These are phyloP conservation scores for Ceratonia siliqua DNA, from an alignment of 306 rosid species.

Conservation along the genomic window DNA sequence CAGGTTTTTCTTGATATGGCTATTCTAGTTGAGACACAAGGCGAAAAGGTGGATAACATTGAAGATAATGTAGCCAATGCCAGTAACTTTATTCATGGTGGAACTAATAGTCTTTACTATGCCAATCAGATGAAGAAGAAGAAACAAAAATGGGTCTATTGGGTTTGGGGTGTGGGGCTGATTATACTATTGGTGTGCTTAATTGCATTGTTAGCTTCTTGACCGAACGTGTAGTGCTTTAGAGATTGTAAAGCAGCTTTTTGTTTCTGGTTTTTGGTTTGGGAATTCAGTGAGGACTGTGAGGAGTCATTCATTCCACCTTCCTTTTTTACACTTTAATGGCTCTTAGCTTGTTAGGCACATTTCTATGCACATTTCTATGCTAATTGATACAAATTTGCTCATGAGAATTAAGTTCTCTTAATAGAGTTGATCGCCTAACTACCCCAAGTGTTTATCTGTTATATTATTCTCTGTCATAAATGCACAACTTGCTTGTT, in stretches of 20 bases:
- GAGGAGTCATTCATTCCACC: neutral
- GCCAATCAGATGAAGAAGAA: constrained; percentile 72
- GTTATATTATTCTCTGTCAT: neutral
- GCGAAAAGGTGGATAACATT: constrained; percentile 73
- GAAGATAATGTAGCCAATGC: constrained; percentile 83
- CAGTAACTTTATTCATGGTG: constrained; percentile 66
- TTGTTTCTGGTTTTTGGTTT: neutral
- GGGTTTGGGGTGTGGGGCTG: constrained; percentile 67
- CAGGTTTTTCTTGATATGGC: constrained; percentile 98
- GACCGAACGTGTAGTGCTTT: constrained; percentile 29
- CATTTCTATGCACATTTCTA: constrained; percentile 20
- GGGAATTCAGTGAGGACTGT: neutral
- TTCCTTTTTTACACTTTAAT: neutral
- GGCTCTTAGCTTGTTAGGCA: constrained; percentile 24
- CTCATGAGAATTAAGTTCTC: constrained; percentile 26
- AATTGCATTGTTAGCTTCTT: constrained; percentile 59
- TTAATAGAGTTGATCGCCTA: constrained; percentile 28
- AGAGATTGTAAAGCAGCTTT: constrained; percentile 27
- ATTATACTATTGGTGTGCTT: constrained; percentile 72
- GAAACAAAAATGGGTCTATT: constrained; percentile 58
- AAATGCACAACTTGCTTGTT: neutral
- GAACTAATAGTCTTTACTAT: constrained; percentile 69
- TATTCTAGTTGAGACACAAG: constrained; percentile 81
- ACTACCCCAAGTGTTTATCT: neutral
- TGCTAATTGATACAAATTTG: constrained; percentile 26